Evolutionary conservation across 768 basidiomycete species (phyloP).

Genomic region (Rossbeevera mucosa): DNA sequence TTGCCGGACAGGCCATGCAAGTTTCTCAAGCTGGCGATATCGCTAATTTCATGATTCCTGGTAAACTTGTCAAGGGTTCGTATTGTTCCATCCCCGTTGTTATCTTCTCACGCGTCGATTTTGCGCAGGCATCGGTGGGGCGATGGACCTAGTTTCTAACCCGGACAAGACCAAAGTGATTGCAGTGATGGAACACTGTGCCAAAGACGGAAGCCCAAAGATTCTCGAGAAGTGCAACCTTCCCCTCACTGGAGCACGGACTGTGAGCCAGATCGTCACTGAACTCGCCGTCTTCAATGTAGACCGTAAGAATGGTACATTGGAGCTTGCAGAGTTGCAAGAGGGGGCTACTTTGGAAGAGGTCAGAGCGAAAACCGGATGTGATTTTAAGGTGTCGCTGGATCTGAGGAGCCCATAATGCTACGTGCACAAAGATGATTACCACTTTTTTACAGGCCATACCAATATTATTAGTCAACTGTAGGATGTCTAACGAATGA

Average conservation of each 20-base stretch:
- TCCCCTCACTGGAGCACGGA: slow-evolving; percentile 83
- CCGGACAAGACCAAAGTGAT: slow-evolving; percentile 93
- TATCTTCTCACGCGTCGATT: slow-evolving; percentile 7
- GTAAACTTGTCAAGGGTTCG: slow-evolving; percentile 80
- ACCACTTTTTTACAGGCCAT: no score
- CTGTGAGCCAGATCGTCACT: slow-evolving; percentile 89
- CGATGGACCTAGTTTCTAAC: slow-evolving; percentile 95
- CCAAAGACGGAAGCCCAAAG: slow-evolving; percentile 87
- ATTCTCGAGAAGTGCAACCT: slow-evolving; percentile 76
- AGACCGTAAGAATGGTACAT: slow-evolving; percentile 64
- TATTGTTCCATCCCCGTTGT: neutral
- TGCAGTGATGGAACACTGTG: slow-evolving; percentile 84
- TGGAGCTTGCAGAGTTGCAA: slow-evolving; percentile 80
- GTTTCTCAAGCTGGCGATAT: slow-evolving; percentile 91
- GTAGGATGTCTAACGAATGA: no score
- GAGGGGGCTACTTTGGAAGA: slow-evolving; percentile 81
- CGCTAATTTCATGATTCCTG: slow-evolving; percentile 98
- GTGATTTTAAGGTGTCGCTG: slow-evolving; percentile 63
- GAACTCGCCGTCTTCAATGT: slow-evolving; percentile 90
- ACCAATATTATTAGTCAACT: no score
- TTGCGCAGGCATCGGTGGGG: slow-evolving; percentile 79
- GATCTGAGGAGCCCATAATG: slow-evolving; percentile 46
- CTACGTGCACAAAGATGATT: slow-evolving; percentile 1
- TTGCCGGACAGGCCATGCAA: slow-evolving; percentile 74
- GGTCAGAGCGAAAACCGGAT: slow-evolving; percentile 81